Base-by-base conservation (phyloP, 768 basidiomycete genomes). In the Lactarius hengduanensis region DNA sequence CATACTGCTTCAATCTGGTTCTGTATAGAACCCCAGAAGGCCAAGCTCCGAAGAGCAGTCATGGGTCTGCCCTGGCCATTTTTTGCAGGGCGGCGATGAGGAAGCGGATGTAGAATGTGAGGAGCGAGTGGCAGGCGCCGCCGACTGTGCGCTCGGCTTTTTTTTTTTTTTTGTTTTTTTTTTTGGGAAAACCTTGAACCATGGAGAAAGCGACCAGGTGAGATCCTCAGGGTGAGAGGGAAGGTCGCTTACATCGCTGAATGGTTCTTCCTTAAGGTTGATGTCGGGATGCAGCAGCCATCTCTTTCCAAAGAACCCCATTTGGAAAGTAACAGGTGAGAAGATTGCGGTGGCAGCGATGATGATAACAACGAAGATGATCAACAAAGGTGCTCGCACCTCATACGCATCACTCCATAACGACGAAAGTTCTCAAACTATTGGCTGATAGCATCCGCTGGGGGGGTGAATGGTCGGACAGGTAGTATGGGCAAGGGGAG, bases 111-210 rank as follows among this genome's bases (percentile, higher is more conserved):
- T 99, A 41, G 18, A 41, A 16, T 41, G 16, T 18, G 18, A 7
- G 6, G 98, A 47, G 97, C 96, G 79, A n/a, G n/a, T n/a, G n/a
- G n/a, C n/a, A n/a, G n/a, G n/a, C n/a, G n/a, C n/a, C n/a, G n/a
- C n/a, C n/a, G 79, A 96, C 97, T 78, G 97, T 98, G 80, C 96
- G 92, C 86, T 99, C 96, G 71, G 96, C 95, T 84, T 98, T n/a
- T n/a, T n/a, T n/a, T n/a, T n/a, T n/a, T n/a, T n/a, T n/a, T n/a
- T n/a, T n/a, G n/a, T n/a, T n/a, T n/a, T n/a, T n/a, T n/a, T n/a
- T n/a, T n/a, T 98, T 96, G 69, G 94, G 62, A 99, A 87, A 77
- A 99, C 97, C 74, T 96, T 94, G 85, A 99, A 98, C 97, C 96
- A 94, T 96, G 74, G 4, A 58, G 64, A 54, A 65, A 65, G 20